Percentiles rank a stretch among this genome's conserved stretches.
Evolutionary conservation across 345 rosid species (phyloP).

Genomic region (Eucalyptus fibrosa): DNA sequence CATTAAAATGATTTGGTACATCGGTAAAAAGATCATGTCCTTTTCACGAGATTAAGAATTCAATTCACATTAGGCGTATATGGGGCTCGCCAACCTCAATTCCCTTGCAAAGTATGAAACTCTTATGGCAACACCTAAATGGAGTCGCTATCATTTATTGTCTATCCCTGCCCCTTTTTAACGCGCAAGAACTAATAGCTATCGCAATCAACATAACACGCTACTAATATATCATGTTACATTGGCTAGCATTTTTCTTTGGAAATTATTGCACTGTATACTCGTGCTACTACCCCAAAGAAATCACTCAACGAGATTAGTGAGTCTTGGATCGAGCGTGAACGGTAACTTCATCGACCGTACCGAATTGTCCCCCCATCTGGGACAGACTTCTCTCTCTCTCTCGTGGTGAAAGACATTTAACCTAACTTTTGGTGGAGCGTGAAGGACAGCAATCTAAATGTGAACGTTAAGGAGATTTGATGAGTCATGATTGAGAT

Average conservation of each 20-base stretch:
- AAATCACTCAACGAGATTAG: not conserved
- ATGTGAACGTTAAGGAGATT: not conserved
- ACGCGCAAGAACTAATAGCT: not conserved
- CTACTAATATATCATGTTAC: not conserved
- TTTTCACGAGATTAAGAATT: not conserved
- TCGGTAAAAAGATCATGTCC: not conserved
- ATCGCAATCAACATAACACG: not conserved
- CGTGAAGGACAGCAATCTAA: not conserved
- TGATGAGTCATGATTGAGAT: not conserved
- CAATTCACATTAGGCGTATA: not conserved
- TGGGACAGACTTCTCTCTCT: not conserved
- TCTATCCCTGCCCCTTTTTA: not conserved
- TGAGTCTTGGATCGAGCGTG: not conserved
- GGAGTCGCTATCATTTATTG: not conserved
- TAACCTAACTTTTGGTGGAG: not conserved
- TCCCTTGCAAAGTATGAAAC: not conserved
- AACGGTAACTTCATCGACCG: not conserved
- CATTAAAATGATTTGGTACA: not conserved
- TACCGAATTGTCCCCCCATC: not conserved
- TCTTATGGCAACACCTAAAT: not conserved
- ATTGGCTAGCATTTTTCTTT: not conserved
- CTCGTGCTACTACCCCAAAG: not conserved
- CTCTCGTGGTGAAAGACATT: not conserved
- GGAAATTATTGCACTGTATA: not conserved
- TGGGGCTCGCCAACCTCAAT: not conserved